Conservation (phyloP, 305 asterid species). For the Fraxinus baroniana region DNA sequence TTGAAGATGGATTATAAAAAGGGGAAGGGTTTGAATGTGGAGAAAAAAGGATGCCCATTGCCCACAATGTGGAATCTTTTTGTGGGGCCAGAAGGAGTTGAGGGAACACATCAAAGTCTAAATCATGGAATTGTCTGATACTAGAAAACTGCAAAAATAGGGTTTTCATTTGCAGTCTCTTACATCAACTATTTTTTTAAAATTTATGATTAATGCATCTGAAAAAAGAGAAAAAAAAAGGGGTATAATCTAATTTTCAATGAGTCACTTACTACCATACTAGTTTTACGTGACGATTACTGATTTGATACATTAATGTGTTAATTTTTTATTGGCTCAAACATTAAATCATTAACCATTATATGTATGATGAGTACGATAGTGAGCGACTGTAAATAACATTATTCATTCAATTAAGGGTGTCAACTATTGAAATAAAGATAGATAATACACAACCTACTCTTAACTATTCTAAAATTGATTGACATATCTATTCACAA, state of each 20-base stretch:
- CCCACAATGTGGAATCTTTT: conserved; percentile 31
- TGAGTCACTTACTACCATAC: too few relatives aligned
- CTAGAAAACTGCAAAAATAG: neutral
- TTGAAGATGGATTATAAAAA: conserved; percentile 16
- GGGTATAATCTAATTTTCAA: neutral
- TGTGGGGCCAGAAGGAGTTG: conserved; percentile 29
- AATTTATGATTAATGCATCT: neutral
- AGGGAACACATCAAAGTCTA: neutral
- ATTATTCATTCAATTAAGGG: neutral
- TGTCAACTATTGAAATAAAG: neutral
- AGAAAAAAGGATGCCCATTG: conserved; percentile 30
- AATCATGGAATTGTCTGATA: neutral
- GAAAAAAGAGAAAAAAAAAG: neutral
- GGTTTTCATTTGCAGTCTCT: neutral
- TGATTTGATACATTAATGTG: too few relatives aligned
- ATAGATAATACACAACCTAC: neutral
- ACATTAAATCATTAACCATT: too few relatives aligned
- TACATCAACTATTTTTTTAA: neutral
- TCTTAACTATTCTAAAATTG: neutral
- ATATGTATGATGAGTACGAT: too few relatives aligned
- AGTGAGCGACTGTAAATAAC: too few relatives aligned
- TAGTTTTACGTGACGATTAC: too few relatives aligned
- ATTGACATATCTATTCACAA: neutral
- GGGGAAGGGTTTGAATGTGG: conserved; percentile 27
- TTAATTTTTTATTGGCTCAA: too few relatives aligned